Percentiles rank a stretch among this genome's conserved stretches.
Evolutionary conservation across 2,329 filamentous ascomycete species (phyloP).

Genomic region (Epichloe amarillans): DNA sequence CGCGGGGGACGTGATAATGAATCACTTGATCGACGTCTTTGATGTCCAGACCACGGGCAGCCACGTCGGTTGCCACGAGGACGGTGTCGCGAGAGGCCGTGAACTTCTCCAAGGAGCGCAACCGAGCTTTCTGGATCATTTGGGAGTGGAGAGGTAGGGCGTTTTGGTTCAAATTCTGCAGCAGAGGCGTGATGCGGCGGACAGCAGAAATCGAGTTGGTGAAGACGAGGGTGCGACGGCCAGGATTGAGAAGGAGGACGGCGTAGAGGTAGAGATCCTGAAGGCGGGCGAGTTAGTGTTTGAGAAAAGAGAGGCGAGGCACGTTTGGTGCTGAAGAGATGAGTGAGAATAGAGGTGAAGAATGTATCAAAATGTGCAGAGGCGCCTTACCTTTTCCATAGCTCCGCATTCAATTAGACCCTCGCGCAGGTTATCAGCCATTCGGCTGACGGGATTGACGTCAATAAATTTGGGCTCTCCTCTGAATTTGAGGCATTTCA

Average conservation of each 20-base stretch:
- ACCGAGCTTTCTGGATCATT: slow-evolving; percentile 89
- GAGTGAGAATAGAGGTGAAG: not conserved
- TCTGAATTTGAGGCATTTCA: slow-evolving; percentile 79
- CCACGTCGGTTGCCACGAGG: slow-evolving; percentile 85
- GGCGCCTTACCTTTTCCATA: slow-evolving; percentile 64
- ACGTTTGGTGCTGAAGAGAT: no score
- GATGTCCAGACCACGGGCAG: slow-evolving; percentile 87
- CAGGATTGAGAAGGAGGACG: slow-evolving; percentile 68
- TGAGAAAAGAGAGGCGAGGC: no score
- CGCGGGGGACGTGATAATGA: slow-evolving; percentile 87
- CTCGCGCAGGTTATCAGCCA: slow-evolving; percentile 77
- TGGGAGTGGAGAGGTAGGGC: slow-evolving; percentile 75
- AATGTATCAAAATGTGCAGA: not conserved
- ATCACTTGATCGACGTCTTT: slow-evolving; percentile 77
- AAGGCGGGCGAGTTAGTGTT: slow-evolving; percentile 4
- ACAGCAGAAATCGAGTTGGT: slow-evolving; percentile 93
- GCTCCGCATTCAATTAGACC: slow-evolving; percentile 84
- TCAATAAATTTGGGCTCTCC: slow-evolving; percentile 85
- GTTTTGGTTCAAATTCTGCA: slow-evolving; percentile 68
- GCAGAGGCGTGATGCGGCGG: slow-evolving; percentile 68
- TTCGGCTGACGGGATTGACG: slow-evolving; percentile 75
- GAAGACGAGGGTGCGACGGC: slow-evolving; percentile 74
- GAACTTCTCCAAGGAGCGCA: slow-evolving; percentile 88
- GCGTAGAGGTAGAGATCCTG: slow-evolving; percentile 88
- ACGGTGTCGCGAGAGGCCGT: slow-evolving; percentile 53